Conservation (phyloP, 1,284 basidiomycete genomes). For the Pseudozyma hubeiensis region DNA sequence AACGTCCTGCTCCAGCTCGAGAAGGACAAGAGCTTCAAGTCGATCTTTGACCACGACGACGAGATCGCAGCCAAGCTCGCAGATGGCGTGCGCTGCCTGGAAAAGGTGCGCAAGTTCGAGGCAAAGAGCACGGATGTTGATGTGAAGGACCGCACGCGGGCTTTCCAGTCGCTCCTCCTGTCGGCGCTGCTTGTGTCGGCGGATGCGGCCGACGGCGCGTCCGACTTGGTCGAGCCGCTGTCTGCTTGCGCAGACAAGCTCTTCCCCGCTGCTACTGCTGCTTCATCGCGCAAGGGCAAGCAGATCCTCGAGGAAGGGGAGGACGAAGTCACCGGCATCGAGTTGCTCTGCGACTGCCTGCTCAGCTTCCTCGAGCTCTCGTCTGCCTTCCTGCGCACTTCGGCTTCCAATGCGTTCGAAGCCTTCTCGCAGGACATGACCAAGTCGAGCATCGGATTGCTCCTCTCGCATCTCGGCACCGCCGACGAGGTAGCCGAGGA, state of each 20-base stretch:
- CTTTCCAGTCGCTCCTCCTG: slow-evolving; percentile 54
- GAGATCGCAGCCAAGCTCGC: slow-evolving; percentile 45
- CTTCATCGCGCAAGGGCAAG: slow-evolving; percentile 25
- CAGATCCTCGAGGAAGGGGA: slow-evolving; percentile 69
- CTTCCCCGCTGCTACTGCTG: slow-evolving; percentile 27
- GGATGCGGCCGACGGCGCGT: slow-evolving; percentile 71
- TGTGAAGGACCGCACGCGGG: slow-evolving; percentile 37
- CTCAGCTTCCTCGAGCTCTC: slow-evolving; percentile 89
- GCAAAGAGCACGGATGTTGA: slow-evolving; percentile 27
- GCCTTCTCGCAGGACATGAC: slow-evolving; percentile 79
- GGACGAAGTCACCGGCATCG: slow-evolving; percentile 76
- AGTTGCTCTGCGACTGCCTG: slow-evolving; percentile 86
- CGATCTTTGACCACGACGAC: slow-evolving; percentile 45
- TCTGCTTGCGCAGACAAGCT: slow-evolving; percentile 63
- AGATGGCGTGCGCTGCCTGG: slow-evolving; percentile 36
- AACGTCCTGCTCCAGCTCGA: slow-evolving; percentile 75
- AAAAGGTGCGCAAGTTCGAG: slow-evolving; percentile 50
- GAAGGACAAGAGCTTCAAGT: slow-evolving; percentile 77
- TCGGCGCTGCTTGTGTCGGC: slow-evolving; percentile 62
- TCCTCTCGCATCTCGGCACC: slow-evolving; percentile 71
- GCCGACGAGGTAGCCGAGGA: slow-evolving; percentile 24
- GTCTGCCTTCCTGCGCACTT: slow-evolving; percentile 82
- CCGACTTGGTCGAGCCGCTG: slow-evolving; percentile 58
- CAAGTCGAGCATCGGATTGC: slow-evolving; percentile 81
- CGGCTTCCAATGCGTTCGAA: slow-evolving; percentile 85